Base-by-base conservation (phyloP, 208 protist genomes). In the Herpetomonas tarakana region DNA sequence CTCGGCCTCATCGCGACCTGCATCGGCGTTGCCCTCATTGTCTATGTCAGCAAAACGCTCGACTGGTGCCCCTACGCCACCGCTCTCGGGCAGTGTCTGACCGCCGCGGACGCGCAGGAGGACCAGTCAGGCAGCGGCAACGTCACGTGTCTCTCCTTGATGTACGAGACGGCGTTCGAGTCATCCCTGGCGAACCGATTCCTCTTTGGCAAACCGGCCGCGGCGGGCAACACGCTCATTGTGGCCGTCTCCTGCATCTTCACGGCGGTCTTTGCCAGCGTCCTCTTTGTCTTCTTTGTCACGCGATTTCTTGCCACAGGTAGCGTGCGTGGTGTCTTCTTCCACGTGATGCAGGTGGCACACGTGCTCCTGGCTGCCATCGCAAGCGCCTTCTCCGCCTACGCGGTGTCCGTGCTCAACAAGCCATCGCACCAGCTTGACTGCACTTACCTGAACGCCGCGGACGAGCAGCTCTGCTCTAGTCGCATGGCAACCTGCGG, bases 211-310 rank as follows among this genome's bases (percentile, higher is more conserved):
- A 12, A 18, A 11, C 41, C 72, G 7, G 28, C 66, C 28, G 71
- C 65, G 0, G 31, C 70, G 0, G 80, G 80, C 29, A 78, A 71
- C 24, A 63, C 59, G 3, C 66, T 83, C 25, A 52, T 93, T 16
- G 80, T 78, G 16, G 58, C 66, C 24, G 51, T 73, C n/a, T 70
- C 71, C 51, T 81, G 72, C 55, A 60, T 52, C 30, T 87, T 90
- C 51, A 44, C 62, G 7, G 71, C 68, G 3, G 31, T 78, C 7
- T 11, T 88, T 0, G 46, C 52, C 3, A 58, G 52, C 19, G 59
- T 78, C 12, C 51, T 76, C 19, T 66, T 84, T 18, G 65, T 71
- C 50, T 91, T 80, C 61, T 89, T 91, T 50, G 70, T 76, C 12
- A 75, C 67, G 1, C 83, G 87, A 2, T 73, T 76, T 22, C 46